Conservation (phyloP, 495 filamentous ascomycete species). For the Daldinia concentrica region DNA sequence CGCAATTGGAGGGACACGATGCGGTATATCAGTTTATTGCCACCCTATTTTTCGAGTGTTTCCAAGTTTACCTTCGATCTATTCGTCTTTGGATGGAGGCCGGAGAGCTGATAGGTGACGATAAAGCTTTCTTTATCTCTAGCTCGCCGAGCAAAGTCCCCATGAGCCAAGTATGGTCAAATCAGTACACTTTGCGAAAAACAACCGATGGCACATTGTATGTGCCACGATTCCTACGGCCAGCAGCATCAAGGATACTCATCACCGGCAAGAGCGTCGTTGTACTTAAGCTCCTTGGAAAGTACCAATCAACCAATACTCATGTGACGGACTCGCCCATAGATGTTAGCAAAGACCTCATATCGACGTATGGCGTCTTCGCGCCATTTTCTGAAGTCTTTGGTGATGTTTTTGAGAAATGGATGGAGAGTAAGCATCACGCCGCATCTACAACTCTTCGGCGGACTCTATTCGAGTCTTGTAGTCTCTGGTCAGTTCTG, state of each 20-base stretch:
- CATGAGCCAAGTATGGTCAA: constrained; percentile 74
- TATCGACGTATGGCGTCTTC: constrained; percentile 52
- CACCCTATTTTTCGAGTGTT: constrained; percentile 80
- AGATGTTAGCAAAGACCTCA: constrained; percentile 65
- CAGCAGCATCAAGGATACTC: constrained; percentile 74
- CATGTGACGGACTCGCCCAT: constrained; percentile 49
- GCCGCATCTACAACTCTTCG: constrained; percentile 71
- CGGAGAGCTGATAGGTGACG: constrained; percentile 70
- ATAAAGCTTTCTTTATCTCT: constrained; percentile 78
- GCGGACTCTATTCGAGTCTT: constrained; percentile 71
- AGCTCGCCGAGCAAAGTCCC: constrained; percentile 66
- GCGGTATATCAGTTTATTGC: constrained; percentile 67
- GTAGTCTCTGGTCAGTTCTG: constrained; percentile 71
- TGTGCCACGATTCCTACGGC: constrained; percentile 77
- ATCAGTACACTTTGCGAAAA: constrained; percentile 71
- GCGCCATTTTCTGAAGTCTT: constrained; percentile 82
- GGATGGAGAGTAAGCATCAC: constrained; percentile 78
- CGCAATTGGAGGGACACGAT: constrained; percentile 73
- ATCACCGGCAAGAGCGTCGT: constrained; percentile 88
- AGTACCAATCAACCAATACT: constrained; percentile 45
- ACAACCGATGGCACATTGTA: constrained; percentile 65
- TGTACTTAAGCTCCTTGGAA: constrained; percentile 73
- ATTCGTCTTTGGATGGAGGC: constrained; percentile 86
- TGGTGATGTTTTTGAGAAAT: constrained; percentile 69
- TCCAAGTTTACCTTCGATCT: constrained; percentile 82